Evolutionary conservation across 306 rosid species (phyloP), one percentile per base, ranked within the genome.

Genomic region (Pyrus communis): DNA sequence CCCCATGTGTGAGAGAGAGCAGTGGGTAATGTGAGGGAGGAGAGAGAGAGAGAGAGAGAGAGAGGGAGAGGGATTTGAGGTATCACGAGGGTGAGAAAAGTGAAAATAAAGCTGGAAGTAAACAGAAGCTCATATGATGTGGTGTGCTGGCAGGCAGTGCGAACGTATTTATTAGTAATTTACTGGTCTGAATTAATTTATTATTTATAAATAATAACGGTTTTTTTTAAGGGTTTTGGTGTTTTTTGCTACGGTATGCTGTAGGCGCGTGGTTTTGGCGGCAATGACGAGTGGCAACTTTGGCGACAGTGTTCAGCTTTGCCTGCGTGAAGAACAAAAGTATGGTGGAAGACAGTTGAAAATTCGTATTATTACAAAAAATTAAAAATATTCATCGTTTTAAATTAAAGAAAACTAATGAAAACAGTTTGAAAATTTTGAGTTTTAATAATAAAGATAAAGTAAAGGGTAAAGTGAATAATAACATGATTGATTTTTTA

Each of bases 11-110:
- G n/a, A 67, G 49, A 58, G 17, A 40, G 69, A 42, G 46, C 69
- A n/a, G 19, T 4, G 54, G 7, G 23, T 19, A 31, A 78, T 52
- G 78, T 52, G 66, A 27, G 51, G 21, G 7, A 40, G 69, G 70
- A 70, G 60, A 0, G 69, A 27, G 67, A 55, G 77, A 18, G 35
- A 30, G 78, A 33, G 72, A 58, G 18, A n/a, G 61, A 55, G 65
- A 0, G 69, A 33, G 72, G 63, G 18, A 25, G 61, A 55, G 66
- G 57, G 66, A 15, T 40, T 7, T 43, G 7, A 75, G 73, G 85
- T 19, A 38, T 87, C 93, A 86, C 93, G 88, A 86, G 89, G 86
- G 5, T 8, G 13, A 67, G 55, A 74, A 86, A 84, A 77, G 86
- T 30, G 72, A 30, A 69, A 58, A 80, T 65, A 75, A 80, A 82